A percentile compares a stretch with the other conserved stretches of the same genome.
These are phyloP conservation scores for Ephemerocybe angulata DNA, from an alignment of 768 basidiomycete genomes.

Conservation along the genomic window DNA sequence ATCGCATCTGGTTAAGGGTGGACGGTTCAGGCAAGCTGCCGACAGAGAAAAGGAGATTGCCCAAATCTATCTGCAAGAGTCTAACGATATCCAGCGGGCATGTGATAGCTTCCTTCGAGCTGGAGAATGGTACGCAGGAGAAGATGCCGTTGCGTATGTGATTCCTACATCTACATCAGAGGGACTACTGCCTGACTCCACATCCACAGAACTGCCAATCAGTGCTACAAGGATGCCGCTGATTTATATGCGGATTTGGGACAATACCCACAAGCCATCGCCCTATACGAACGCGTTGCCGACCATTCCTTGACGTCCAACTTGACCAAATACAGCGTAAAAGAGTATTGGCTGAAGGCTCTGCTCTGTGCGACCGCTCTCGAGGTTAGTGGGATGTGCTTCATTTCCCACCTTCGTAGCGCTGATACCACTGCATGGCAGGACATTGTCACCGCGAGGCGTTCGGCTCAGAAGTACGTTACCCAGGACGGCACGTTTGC, in stretches of 20 bases:
- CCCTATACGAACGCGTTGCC: constrained; percentile 88
- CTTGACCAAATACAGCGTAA: constrained; percentile 97
- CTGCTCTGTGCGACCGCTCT: constrained; percentile 86
- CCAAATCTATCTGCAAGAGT: constrained; percentile 85
- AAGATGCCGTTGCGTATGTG: constrained; percentile 92
- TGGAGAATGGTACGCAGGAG: constrained; percentile 96
- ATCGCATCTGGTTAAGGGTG: constrained; percentile 72
- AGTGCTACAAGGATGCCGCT: constrained; percentile 94
- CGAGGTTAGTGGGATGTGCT: constrained; percentile 50
- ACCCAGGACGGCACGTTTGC: constrained; percentile 83
- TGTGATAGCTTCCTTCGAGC: constrained; percentile 90
- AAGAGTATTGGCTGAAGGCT: constrained; percentile 93
- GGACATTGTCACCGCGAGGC: constrained; percentile 82
- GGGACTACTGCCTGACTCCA: background rate
- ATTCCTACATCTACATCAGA: constrained; percentile 1
- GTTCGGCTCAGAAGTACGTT: constrained; percentile 74
- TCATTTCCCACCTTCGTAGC: background rate
- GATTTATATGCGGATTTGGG: constrained; percentile 90
- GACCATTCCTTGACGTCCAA: constrained; percentile 73
- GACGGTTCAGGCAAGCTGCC: constrained; percentile 95
- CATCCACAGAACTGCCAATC: constrained; percentile 78
- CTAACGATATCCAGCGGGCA: constrained; percentile 74
- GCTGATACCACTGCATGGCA: constrained; percentile 27
- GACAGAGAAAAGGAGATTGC: constrained; percentile 98
- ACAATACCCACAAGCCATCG: constrained; percentile 80